Evolutionary conservation across 768 basidiomycete genomes (phyloP).

Genomic region (Mrakia frigida): DNA sequence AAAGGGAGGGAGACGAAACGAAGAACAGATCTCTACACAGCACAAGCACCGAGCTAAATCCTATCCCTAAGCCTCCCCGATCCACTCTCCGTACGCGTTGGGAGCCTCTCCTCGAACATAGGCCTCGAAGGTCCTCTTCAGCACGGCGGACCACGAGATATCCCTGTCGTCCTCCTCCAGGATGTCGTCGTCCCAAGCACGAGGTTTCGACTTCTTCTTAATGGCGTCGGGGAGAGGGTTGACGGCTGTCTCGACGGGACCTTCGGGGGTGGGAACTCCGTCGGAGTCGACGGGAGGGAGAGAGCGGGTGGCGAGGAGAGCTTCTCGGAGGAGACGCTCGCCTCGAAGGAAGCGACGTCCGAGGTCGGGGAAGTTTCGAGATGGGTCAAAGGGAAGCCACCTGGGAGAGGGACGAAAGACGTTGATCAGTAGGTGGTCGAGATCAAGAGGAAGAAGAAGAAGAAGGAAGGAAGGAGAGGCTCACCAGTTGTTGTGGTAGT

Average conservation of each 20-base stretch:
- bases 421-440: neutral
- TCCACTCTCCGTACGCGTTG: constrained; percentile 90
- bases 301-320: constrained; percentile 31
- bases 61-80: constrained; percentile 45
- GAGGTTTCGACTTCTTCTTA: neutral
- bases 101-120: constrained; percentile 86
- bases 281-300: constrained; percentile 33
- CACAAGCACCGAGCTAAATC: neutral
- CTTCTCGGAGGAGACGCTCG: constrained; percentile 60
- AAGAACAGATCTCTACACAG: neutral
- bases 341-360: constrained; percentile 70
- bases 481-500: constrained; percentile 91
- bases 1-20: neutral
- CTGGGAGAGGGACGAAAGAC: constrained; percentile 46
- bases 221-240: constrained; percentile 8
- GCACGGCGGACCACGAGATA: constrained; percentile 83
- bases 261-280: constrained; percentile 5
- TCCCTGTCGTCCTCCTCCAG: constrained; percentile 68
- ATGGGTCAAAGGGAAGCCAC: constrained; percentile 93
- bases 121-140: constrained; percentile 92
- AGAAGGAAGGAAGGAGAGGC: constrained; percentile 35
- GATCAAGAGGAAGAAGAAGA: neutral
- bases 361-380: constrained; percentile 92
- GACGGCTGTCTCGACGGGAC: constrained; percentile 18
- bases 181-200: constrained; percentile 3